Conservation (phyloP, 2,329 filamentous ascomycete species). For the Aspergillus sp. region DNA sequence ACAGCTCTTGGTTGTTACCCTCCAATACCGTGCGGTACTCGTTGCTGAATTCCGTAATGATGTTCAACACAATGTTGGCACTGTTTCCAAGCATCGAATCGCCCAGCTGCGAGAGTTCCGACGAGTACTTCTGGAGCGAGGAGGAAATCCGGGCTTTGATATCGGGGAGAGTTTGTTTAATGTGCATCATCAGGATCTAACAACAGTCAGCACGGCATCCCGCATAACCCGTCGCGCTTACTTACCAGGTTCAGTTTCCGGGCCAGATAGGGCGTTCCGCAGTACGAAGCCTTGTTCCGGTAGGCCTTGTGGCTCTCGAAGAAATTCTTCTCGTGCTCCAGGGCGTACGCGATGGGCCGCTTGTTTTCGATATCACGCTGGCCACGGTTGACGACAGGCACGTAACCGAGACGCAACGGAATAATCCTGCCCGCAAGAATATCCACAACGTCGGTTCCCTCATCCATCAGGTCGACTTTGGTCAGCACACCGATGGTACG, state of each 20-base stretch:
- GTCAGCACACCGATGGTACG: conserved; percentile 97
- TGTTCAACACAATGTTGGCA: conserved; percentile 94
- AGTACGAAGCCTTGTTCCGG: conserved; percentile 97
- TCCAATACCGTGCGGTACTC: conserved; percentile 96
- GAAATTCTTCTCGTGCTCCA: conserved; percentile 94
- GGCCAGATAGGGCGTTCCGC: conserved; percentile 93
- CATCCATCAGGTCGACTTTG: conserved; percentile 99
- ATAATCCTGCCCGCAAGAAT: conserved; percentile 98
- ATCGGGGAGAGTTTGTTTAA: conserved; percentile 97
- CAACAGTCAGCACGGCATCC: conserved; percentile 28
- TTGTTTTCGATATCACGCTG: conserved; percentile 99
- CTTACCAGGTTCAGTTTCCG: conserved; percentile 83
- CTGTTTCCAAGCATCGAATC: conserved; percentile 95
- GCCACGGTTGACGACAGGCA: conserved; percentile 95
- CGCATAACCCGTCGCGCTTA: neutral
- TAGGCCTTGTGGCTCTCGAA: conserved; percentile 99
- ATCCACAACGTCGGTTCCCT: conserved; percentile 96
- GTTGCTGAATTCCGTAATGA: conserved; percentile 98
- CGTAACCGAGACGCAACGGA: conserved; percentile 88
- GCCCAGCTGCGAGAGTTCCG: conserved; percentile 78
- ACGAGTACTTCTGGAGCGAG: conserved; percentile 85
- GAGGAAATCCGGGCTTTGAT: conserved; percentile 97
- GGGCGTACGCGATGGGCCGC: conserved; percentile 83
- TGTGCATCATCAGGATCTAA: conserved; percentile 98
- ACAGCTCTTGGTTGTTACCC: conserved; percentile 94